A percentile compares a stretch with the other conserved stretches of the same genome.
phyloP scores from a whole-genome alignment of 352 stramenopile species.

The Thalassiosira livingstoniorum region DNA sequence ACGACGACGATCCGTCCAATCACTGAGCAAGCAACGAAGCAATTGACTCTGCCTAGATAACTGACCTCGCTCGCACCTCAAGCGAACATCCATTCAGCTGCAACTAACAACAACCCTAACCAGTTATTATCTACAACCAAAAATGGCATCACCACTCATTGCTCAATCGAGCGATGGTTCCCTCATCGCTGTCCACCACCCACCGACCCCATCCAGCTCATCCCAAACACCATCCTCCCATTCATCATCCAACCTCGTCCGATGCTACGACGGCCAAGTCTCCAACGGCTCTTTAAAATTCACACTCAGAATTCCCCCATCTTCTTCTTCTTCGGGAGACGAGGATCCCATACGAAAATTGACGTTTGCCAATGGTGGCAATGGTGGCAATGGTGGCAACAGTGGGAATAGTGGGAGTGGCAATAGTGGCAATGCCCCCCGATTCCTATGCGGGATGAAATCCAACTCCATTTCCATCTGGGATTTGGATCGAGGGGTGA shows the following conservation, averaged over 20 bases:
- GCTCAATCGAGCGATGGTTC: conserved; percentile 36
- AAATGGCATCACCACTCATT: conserved; percentile 15
- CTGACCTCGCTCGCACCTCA: too few relatives aligned
- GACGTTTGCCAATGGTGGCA: conserved; percentile 28
- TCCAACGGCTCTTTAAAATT: conserved; percentile 57
- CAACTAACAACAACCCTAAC: too few relatives aligned
- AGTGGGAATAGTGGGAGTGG: too few relatives aligned
- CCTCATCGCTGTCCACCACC: conserved; percentile 38
- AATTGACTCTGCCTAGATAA: too few relatives aligned
- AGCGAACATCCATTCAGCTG: too few relatives aligned
- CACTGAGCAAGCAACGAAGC: too few relatives aligned
- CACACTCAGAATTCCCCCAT: conserved; percentile 43
- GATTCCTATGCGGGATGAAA: conserved; percentile 24
- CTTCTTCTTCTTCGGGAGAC: neutral
- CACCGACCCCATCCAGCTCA: neutral
- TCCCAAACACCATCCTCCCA: too few relatives aligned
- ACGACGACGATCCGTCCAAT: too few relatives aligned
- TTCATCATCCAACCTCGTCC: conserved; percentile 22
- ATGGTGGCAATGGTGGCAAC: too few relatives aligned
- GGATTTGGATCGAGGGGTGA: conserved; percentile 62
- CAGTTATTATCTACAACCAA: too few relatives aligned
- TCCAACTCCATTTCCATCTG: conserved; percentile 47
- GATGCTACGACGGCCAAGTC: conserved; percentile 54
- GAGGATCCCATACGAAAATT: conserved; percentile 28
- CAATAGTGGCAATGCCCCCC: neutral